Evolutionary conservation across 306 rosid species (phyloP).

Genomic region (Malus fusca): DNA sequence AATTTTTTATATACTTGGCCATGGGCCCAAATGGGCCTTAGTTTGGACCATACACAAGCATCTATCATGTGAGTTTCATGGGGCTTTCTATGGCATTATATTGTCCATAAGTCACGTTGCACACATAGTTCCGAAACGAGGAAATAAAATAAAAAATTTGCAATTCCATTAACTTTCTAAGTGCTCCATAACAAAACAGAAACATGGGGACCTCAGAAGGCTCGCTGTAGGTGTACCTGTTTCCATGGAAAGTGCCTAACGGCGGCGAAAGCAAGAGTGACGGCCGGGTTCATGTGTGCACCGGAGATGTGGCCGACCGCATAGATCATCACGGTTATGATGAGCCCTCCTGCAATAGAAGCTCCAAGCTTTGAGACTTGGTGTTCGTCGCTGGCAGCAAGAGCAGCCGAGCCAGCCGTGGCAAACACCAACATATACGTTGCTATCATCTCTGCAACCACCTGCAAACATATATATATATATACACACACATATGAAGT

Average conservation of each 20-base stretch:
- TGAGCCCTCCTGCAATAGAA: constrained; percentile 61
- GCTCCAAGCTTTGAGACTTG: constrained; percentile 61
- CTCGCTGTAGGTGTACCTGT: constrained; percentile 32
- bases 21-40: not conserved
- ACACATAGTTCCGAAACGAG: not conserved
- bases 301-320: constrained; percentile 85
- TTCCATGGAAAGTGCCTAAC: constrained; percentile 65
- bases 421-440: constrained; percentile 71
- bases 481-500: not conserved
- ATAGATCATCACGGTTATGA: constrained; percentile 71
- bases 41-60: not conserved
- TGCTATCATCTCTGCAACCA: constrained; percentile 65
- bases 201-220: not conserved
- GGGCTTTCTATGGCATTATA: not conserved
- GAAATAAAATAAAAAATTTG: not conserved
- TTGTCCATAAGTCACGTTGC: too few relatives aligned
- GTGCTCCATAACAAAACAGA: not conserved
- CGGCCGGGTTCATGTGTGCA: constrained; percentile 86
- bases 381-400: constrained; percentile 35
- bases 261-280: constrained; percentile 68
- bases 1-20: not conserved
- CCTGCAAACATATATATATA: constrained; percentile 20
- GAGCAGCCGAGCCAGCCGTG: constrained; percentile 61
- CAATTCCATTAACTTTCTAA: too few relatives aligned
- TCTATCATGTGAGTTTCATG: not conserved